Percentiles rank a stretch among this genome's conserved stretches.
phyloP scores from a whole-genome alignment of 352 stramenopile genomes.

The Globisporangium heterothallicum region DNA sequence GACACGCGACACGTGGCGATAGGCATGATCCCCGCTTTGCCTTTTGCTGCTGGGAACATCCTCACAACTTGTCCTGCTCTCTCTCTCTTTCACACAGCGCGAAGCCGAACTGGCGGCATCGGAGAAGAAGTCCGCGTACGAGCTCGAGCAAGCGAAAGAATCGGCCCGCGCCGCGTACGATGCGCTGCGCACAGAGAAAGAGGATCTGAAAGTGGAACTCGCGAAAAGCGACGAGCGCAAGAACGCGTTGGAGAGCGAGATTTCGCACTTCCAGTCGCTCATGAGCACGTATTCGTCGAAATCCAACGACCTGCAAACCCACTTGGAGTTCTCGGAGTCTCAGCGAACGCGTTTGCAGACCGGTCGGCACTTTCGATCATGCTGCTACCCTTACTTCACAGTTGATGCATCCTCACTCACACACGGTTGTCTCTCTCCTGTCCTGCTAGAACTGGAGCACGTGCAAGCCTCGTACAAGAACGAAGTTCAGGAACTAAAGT shows the following conservation, averaged over 20 bases:
- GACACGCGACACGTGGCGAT: no score
- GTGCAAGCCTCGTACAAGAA: constrained; percentile 25
- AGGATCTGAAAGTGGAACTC: constrained; percentile 57
- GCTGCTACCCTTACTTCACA: not conserved
- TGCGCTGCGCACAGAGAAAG: constrained; percentile 43
- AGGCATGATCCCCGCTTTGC: no score
- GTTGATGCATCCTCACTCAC: no score
- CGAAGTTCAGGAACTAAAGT: constrained; percentile 24
- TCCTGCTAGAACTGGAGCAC: constrained; percentile 32
- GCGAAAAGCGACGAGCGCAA: constrained; percentile 40
- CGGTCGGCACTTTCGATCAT: constrained; percentile 15
- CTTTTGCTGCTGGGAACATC: no score
- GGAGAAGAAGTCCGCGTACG: constrained; percentile 68
- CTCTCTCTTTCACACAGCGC: constrained; percentile 15
- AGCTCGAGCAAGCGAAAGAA: constrained; percentile 63
- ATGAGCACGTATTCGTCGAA: constrained; percentile 46
- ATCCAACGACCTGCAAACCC: constrained; percentile 39
- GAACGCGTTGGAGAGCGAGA: constrained; percentile 35
- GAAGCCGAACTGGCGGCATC: constrained; percentile 40
- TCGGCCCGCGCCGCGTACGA: constrained; percentile 61
- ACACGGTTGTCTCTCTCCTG: not conserved
- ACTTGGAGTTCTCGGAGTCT: constrained; percentile 43
- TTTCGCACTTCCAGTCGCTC: constrained; percentile 49
- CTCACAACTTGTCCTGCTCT: not conserved
- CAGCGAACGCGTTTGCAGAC: constrained; percentile 26